A percentile compares a stretch with the other conserved stretches of the same genome.
Evolutionary conservation across 768 basidiomycete species (phyloP).

Genomic region (Tricholoma matsutake): DNA sequence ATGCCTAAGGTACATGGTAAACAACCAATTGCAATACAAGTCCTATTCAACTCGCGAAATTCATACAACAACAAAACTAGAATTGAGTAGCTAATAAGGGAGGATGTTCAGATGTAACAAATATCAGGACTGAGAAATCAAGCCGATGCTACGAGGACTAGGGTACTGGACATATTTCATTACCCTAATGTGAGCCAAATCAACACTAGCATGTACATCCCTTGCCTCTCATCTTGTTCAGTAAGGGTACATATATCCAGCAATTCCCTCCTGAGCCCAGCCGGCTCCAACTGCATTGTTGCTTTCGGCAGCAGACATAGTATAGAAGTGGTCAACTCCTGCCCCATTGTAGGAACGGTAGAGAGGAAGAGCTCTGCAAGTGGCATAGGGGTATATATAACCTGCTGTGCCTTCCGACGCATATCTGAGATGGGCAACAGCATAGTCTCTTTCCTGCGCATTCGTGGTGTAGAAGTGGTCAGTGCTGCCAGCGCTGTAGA

Average conservation of each 20-base stretch:
- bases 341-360: not conserved
- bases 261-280: not conserved
- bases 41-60: no score
- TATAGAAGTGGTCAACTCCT: not conserved
- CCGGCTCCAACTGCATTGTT: not conserved
- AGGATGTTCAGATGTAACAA: no score
- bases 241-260: not conserved
- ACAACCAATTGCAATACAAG: no score
- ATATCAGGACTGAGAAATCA: not conserved
- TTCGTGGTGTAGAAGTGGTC: conserved; percentile 2
- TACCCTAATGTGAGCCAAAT: not conserved
- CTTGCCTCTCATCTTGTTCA: not conserved
- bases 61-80: no score
- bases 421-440: not conserved
- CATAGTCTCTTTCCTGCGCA: not conserved
- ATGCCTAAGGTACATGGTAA: no score
- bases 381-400: not conserved
- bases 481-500: not conserved
- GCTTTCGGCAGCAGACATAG: not conserved
- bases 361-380: not conserved
- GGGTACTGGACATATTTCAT: not conserved
- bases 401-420: not conserved
- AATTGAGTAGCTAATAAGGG: no score
- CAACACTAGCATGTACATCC: not conserved
- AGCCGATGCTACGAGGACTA: not conserved